Evolutionary conservation across 2,329 filamentous ascomycete species (phyloP), one percentile per base, ranked within the genome.

Genomic region (Phoma herbarum): DNA sequence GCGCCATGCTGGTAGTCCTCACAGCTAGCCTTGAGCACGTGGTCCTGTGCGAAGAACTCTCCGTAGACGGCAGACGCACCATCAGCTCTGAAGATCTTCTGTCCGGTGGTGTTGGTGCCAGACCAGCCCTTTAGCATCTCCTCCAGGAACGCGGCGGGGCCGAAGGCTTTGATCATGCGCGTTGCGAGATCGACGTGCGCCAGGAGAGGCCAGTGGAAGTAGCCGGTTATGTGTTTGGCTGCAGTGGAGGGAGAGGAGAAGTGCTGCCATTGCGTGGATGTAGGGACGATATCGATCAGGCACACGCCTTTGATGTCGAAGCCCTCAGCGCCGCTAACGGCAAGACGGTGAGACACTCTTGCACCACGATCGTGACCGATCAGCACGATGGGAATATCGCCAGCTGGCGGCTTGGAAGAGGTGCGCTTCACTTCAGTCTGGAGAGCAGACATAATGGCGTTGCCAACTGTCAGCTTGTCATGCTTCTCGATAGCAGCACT

Each of bases 141-240:
- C 8, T 55, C 49, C 46, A 71, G 68, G 59, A 79, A 84, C 37
- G 77, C 67, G 18, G 79, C 74, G 0, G 78, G 73, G n/a, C 84
- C 78, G 31, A 75, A 71, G 7, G 72, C 61, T 82, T 48, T 80
- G 45, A 85, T 72, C 39, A 77, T 79, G 65, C 86, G 84, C 0
- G 82, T 84, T 5, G 86, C 77, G 0, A 85, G 82, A 5, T 73
- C 73, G 0, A 75, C 69, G 66, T 87, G 85, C 9, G 85, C 83
- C 20, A 87, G 77, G 61, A 87, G 82, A 51, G 85, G 85, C 84
- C 85, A 87, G 71, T 87, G 85, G 64, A 82, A 86, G 69, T 86
- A 86, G 0, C 79, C 77, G 7, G 64, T 59, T 26, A 75, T 76
- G 1, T 83, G 81, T 58, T 68, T 67, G 3, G 60, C 59, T 2